Conservation (phyloP, 306 rosid genomes). For the Cucumis hystrix region DNA sequence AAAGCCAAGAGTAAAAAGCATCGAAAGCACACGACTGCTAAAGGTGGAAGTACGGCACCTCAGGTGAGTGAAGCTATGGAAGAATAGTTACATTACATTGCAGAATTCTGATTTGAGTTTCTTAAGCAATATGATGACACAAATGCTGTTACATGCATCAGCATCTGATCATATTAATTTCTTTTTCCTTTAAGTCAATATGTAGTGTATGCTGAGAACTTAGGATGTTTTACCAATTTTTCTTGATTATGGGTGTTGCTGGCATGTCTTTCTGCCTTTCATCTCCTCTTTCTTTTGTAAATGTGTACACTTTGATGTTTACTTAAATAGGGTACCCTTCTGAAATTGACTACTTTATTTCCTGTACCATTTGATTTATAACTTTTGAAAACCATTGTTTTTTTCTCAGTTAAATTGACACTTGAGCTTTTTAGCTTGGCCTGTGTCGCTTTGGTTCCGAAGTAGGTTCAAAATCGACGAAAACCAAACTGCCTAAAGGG, state of each 20-base stretch:
- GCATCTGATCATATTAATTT: not conserved
- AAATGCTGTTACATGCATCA: not conserved
- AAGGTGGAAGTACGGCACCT: conserved; percentile 41
- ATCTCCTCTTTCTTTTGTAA: not conserved
- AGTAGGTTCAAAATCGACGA: not conserved
- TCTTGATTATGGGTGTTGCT: not conserved
- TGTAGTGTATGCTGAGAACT: not conserved
- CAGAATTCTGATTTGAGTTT: not conserved
- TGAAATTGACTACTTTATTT: not conserved
- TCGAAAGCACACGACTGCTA: conserved; percentile 43
- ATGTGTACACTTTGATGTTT: not conserved
- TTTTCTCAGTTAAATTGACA: not conserved
- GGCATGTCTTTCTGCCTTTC: not conserved
- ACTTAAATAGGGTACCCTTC: not conserved
- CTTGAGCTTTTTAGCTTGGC: not conserved
- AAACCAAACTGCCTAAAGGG: not conserved
- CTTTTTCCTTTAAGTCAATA: not conserved
- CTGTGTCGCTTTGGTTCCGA: not conserved
- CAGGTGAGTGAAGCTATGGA: conserved; percentile 51
- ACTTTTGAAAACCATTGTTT: not conserved
- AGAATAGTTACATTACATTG: conserved; percentile 24
- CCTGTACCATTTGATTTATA: not conserved
- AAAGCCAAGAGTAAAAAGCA: conserved; percentile 75
- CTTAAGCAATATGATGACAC: conserved; percentile 1
- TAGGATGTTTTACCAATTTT: not conserved